Base-by-base conservation (phyloP, 371 early-diverging fungal species). In the Smittium mucronatum region DNA sequence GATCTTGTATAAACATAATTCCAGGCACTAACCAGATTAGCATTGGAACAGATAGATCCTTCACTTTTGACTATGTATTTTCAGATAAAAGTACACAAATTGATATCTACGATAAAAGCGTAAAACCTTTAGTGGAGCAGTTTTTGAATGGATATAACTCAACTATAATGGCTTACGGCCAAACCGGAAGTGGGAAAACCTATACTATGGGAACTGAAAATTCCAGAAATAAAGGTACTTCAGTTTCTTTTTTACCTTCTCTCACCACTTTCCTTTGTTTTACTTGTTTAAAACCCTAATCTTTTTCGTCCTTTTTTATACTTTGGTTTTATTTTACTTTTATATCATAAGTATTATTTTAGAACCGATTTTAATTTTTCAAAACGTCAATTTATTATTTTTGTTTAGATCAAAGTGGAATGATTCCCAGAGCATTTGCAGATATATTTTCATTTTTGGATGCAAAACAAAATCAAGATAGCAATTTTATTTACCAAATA, bases 101-200 rank as follows among this genome's bases (percentile, higher is more conserved):
- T 70, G 84, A 88, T 63, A 80, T 98, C 36, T 96, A 90, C 78
- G 81, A 82, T 16, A 78, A 82, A 0, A 81, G 85, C 28, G 90
- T 87, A 11, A 78, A 81, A 31, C 85, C 85, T 32, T 77, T 95
- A 67, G 86, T 98, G 0, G 84, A 88, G 67, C 86, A 87, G 70
- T 95, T 97, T 75, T 74, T 94, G 58, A 90, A 93, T 70, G 98
- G 98, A 35, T 99, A 88, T 83, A 97, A 93, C 83, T 93, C 87
- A 47, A 97, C 92, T 28, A 89, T 93, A 59, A 84, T 99, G 73
- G 99, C 99, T 29, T 99, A 99, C 83, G 99, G 91, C 57, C 92
- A 97, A 84, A 93, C 94, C 2, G 92, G 95, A 2, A 90, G 91
- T 25, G 98, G 98, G 69, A 99, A 99, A 82, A 99, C 99, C 11